Evolutionary conservation across 176 grass and related monocot species (phyloP).

Genomic region (Triticum urartu): DNA sequence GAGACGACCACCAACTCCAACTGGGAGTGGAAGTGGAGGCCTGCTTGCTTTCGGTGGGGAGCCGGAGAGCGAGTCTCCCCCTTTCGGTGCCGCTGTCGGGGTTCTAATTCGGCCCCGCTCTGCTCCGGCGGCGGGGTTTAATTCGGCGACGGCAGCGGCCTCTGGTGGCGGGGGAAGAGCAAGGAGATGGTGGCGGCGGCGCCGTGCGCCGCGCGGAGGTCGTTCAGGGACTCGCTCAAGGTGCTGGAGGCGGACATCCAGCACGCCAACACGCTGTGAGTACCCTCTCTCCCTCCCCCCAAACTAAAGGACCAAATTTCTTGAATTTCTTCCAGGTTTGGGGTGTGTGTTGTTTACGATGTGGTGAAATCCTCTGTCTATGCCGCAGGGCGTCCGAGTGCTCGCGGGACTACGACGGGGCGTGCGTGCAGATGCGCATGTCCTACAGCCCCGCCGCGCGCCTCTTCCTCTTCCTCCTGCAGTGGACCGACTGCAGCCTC

Average conservation of each 20-base stretch:
- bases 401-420: constrained; percentile 81
- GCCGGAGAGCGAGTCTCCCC: neutral
- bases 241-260: constrained; percentile 94
- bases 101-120: neutral
- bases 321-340: neutral
- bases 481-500: constrained; percentile 93
- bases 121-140: too few relatives aligned
- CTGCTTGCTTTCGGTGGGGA: neutral
- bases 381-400: constrained; percentile 73
- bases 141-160: too few relatives aligned
- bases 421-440: constrained; percentile 87
- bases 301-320: neutral
- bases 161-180: neutral
- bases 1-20: neutral
- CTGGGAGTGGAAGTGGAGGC: neutral
- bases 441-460: constrained; percentile 82
- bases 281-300: neutral
- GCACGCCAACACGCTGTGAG: constrained; percentile 91
- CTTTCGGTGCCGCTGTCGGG: neutral
- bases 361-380: too few relatives aligned
- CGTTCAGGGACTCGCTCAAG: constrained; percentile 99
- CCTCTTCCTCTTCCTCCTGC: constrained; percentile 87
- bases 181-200: constrained; percentile 60
- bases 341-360: too few relatives aligned
- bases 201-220: constrained; percentile 66